Base-by-base conservation (phyloP, 768 basidiomycete species). In the Lentinula boryana region DNA sequence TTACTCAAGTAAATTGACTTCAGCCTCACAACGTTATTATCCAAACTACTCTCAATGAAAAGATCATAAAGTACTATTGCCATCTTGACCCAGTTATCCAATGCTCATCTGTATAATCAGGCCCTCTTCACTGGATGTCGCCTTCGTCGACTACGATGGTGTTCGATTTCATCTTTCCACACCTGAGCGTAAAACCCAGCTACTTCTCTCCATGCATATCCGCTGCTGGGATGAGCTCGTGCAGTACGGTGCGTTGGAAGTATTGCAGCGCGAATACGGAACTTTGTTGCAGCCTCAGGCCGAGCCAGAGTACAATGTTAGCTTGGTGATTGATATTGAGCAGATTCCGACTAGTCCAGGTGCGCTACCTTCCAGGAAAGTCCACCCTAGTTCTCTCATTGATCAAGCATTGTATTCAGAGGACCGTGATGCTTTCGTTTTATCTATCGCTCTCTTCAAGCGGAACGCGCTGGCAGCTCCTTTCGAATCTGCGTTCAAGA, bases 101-200 rank as follows among this genome's bases (percentile, higher is more conserved):
- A 36, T 62, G 18, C 56, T 53, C 33, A 59, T 63, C 31, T 27
- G 31, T 50, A 33, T 59, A 21, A 58, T 31, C 70, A 99, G 95
- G 72, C 94, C 96, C 13, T 85, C 90, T 5, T 86, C 90, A 33
- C 80, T 98, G 62, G 97, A 99, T 77, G 89, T 98, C 60, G 85
- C 92, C 60, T 99, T 99, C 67, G 97, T 98, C 57, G 97, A 99
- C 76, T 99, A 94, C 66, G 97, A 99, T 71, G 90, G 93, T 53
- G 95, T 98, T 58, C 85, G 94, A 48, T 99, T 98, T 76, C 95
- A 90, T 72, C 75, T 98, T 51, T 91, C 91, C 13, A 95, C 95
- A 0, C 90, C 90, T 3, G 85, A 91, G 23, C 86, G 88, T 70
- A 93, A 96, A 79, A 88, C 89, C 0, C 70, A 80, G 4, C 78